phyloP scores from a whole-genome alignment of 345 rosid species.

The Populus alba region DNA sequence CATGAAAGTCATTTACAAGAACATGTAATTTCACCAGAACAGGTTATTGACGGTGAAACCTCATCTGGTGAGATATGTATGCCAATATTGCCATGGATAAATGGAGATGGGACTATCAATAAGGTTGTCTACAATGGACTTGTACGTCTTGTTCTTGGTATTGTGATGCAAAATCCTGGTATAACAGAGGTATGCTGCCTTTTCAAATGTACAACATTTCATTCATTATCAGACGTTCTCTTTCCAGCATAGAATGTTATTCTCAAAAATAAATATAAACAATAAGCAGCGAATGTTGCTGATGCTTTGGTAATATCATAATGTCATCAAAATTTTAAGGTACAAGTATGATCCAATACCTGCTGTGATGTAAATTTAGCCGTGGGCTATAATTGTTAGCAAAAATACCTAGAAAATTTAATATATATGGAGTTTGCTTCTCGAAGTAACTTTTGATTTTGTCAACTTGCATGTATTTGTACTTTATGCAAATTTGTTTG shows the following conservation, averaged over 20 bases:
- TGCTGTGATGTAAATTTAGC: too few relatives aligned
- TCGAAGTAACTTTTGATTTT: background rate
- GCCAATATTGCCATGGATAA: constrained; percentile 87
- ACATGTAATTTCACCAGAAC: constrained; percentile 17
- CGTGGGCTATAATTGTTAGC: too few relatives aligned
- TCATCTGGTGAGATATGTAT: constrained; percentile 36
- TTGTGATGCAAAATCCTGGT: constrained; percentile 87
- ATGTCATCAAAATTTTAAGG: too few relatives aligned
- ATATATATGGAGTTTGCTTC: background rate
- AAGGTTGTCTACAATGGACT: constrained; percentile 66
- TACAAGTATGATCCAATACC: too few relatives aligned
- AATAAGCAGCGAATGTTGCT: too few relatives aligned
- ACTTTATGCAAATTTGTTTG: background rate
- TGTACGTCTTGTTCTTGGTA: constrained; percentile 74
- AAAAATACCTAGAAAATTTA: background rate
- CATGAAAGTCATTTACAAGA: constrained; percentile 33
- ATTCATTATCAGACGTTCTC: too few relatives aligned
- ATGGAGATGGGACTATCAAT: constrained; percentile 83
- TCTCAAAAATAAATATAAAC: too few relatives aligned
- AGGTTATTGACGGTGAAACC: constrained; percentile 22
- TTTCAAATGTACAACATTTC: background rate
- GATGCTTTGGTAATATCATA: too few relatives aligned
- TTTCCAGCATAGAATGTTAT: too few relatives aligned
- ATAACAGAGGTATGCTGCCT: constrained; percentile 62
- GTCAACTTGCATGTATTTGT: background rate